phyloP scores from a whole-genome alignment of 345 rosid genomes.

The Populus pruinosa region DNA sequence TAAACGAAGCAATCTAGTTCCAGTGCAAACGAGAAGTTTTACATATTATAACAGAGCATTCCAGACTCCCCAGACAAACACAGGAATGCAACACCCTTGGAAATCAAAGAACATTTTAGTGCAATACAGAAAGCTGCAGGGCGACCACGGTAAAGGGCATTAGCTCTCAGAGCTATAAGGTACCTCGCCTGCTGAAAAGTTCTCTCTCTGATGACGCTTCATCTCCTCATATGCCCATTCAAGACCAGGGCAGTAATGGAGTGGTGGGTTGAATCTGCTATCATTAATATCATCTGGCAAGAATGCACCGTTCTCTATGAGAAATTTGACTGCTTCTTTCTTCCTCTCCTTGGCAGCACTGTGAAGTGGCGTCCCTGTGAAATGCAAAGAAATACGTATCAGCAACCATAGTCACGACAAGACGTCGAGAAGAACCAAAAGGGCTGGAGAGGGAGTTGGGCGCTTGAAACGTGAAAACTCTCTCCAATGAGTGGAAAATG shows the following conservation, averaged over 20 bases:
- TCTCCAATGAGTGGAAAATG: not conserved
- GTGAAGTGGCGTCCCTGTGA: constrained; percentile 89
- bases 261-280: constrained; percentile 85
- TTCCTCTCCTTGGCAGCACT: constrained; percentile 83
- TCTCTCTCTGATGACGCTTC: constrained; percentile 47
- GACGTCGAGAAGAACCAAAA: not conserved
- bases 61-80: not conserved
- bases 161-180: constrained; percentile 55
- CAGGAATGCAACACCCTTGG: not conserved
- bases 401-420: not conserved
- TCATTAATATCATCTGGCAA: constrained; percentile 82
- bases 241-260: constrained; percentile 91
- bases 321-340: constrained; percentile 78
- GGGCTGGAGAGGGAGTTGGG: not conserved
- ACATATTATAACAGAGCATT: not conserved
- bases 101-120: not conserved
- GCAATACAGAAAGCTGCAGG: not conserved
- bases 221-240: constrained; percentile 96
- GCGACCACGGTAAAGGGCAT: not conserved
- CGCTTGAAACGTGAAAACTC: not conserved
- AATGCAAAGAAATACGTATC: not conserved
- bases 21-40: not conserved
- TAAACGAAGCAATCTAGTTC: not conserved
- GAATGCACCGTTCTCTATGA: constrained; percentile 87
- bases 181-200: constrained; percentile 43